These are phyloP conservation scores for Canariomyces notabilis DNA, from an alignment of 2,329 filamentous ascomycete genomes.

Conservation along the genomic window DNA sequence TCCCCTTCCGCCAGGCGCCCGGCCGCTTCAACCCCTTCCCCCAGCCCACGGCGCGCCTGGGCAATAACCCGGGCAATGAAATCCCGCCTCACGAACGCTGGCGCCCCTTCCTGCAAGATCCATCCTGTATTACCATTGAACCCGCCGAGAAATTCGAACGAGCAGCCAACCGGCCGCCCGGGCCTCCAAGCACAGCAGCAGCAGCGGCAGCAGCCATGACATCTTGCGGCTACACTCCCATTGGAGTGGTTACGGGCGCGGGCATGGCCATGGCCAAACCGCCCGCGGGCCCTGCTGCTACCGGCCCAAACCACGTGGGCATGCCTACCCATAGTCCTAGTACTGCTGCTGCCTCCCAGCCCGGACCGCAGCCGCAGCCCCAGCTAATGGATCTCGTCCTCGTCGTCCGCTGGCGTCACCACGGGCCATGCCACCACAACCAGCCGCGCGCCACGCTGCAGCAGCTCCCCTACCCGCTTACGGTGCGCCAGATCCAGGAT, in stretches of 20 bases:
- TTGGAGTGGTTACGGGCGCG: no score
- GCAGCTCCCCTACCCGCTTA: neutral
- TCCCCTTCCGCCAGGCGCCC: conserved; percentile 22
- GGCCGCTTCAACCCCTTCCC: conserved; percentile 27
- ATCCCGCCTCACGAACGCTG: neutral
- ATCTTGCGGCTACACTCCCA: no score
- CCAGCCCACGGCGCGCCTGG: conserved; percentile 15
- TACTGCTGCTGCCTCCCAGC: neutral
- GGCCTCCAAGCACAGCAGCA: no score
- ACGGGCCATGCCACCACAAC: conserved; percentile 18
- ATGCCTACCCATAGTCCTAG: neutral
- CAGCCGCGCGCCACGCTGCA: neutral
- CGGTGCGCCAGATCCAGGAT: conserved; percentile 11
- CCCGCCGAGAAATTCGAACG: no score
- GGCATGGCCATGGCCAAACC: no score
- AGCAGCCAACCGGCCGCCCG: no score
- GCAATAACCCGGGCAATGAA: neutral
- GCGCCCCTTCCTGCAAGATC: no score
- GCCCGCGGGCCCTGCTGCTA: no score
- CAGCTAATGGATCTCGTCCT: conserved; percentile 16
- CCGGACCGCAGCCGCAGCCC: neutral
- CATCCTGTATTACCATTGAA: no score
- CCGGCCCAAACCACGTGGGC: neutral
- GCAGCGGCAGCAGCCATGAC: no score
- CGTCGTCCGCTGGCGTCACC: conserved; percentile 19